Evolutionary conservation across 2,329 filamentous ascomycete species (phyloP).

Genomic region (Colletotrichum tabaci): DNA sequence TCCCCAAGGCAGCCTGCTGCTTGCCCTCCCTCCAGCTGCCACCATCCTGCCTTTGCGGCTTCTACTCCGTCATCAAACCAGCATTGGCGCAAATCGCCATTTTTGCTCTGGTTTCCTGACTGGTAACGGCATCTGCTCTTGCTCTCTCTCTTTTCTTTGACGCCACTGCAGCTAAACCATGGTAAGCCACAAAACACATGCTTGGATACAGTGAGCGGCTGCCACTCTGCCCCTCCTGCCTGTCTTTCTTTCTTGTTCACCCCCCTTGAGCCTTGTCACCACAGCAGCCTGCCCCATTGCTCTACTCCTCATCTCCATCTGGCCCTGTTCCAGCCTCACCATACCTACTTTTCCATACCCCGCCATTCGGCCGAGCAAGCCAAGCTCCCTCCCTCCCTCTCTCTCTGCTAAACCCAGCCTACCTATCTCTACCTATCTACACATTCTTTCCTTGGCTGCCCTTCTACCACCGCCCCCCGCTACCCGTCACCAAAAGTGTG

Average conservation of each 20-base stretch:
- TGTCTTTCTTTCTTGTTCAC: constrained; percentile 7
- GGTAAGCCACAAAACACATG: constrained; percentile 29
- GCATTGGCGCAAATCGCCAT: constrained; percentile 38
- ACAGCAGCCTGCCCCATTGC: background rate
- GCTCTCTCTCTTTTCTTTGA: constrained; percentile 26
- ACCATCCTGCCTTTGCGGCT: constrained; percentile 36
- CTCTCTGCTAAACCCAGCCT: constrained; percentile 9
- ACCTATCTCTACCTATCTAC: background rate
- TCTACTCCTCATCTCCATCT: constrained; percentile 5
- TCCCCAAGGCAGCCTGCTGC: constrained; percentile 34
- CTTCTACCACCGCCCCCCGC: background rate
- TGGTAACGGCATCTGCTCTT: constrained; percentile 25
- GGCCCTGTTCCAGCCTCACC: background rate
- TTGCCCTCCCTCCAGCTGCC: constrained; percentile 17
- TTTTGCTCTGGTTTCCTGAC: constrained; percentile 31
- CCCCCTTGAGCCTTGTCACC: constrained; percentile 24
- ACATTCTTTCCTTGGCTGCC: constrained; percentile 6
- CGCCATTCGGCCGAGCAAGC: constrained; percentile 30
- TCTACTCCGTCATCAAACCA: constrained; percentile 38
- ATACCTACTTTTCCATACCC: constrained; percentile 23
- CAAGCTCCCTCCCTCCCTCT: constrained; percentile 6
- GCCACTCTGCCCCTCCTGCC: constrained; percentile 19
- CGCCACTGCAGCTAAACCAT: constrained; percentile 35
- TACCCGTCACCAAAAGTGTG: too few relatives aligned
- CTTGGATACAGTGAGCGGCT: constrained; percentile 7